These are phyloP conservation scores for Collybia sp. DNA, from an alignment of 768 basidiomycete genomes.

Conservation along the genomic window DNA sequence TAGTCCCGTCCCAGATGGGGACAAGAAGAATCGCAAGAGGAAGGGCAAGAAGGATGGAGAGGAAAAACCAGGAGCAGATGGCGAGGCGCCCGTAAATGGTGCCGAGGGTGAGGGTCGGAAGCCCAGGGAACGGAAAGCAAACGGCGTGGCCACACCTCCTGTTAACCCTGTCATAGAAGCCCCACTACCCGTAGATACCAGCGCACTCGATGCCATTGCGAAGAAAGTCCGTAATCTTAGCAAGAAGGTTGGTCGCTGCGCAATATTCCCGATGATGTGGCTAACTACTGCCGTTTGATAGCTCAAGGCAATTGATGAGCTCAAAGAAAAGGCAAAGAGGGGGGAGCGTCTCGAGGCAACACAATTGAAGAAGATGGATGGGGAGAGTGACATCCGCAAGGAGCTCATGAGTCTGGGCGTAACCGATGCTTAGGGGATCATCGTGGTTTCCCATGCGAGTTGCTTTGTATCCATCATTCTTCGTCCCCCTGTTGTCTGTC, in stretches of 20 bases:
- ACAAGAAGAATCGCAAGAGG: conserved; percentile 26
- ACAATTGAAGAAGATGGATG: conserved; percentile 95
- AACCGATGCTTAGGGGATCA: conserved; percentile 1
- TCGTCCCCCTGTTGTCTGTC: no score
- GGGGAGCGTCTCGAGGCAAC: conserved; percentile 94
- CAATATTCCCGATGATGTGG: conserved; percentile 1
- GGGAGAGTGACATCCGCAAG: conserved; percentile 77
- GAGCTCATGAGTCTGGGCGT: conserved; percentile 54
- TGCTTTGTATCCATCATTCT: no score
- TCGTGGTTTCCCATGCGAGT: no score
- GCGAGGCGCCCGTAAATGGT: conserved; percentile 15
- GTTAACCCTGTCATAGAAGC: conserved; percentile 16
- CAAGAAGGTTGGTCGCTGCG: conserved; percentile 72
- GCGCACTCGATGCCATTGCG: conserved; percentile 67
- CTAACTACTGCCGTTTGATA: conserved; percentile 20
- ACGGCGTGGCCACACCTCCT: conserved; percentile 7
- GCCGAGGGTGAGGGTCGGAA: conserved; percentile 29
- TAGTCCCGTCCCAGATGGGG: conserved; percentile 38
- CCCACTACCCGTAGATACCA: conserved; percentile 48
- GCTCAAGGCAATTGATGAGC: conserved; percentile 98
- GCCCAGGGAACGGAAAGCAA: conserved; percentile 22
- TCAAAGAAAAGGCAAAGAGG: conserved; percentile 86
- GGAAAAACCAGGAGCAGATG: conserved; percentile 13
- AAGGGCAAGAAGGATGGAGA: conserved; percentile 50
- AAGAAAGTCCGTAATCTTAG: conserved; percentile 94